phyloP scores from a whole-genome alignment of 139 green algal species.

The Haematococcus sp. region DNA sequence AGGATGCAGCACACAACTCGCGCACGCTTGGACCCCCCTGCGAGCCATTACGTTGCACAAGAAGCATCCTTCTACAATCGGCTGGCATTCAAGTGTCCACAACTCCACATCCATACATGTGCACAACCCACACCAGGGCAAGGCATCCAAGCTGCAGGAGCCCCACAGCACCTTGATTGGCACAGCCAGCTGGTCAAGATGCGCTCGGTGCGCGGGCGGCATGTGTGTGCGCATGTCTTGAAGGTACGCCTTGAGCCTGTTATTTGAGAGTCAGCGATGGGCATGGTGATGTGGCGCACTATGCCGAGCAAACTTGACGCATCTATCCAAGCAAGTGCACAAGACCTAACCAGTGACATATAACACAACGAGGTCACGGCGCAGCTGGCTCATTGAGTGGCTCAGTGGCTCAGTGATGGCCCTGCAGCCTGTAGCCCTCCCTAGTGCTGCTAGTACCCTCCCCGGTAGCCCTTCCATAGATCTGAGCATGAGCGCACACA shows the following conservation, averaged over 20 bases:
- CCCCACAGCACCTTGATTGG: not conserved
- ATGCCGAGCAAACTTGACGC: no score
- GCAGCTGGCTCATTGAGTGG: not conserved
- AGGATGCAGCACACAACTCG: not conserved
- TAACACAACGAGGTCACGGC: not conserved
- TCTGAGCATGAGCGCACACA: no score
- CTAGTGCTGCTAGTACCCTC: no score
- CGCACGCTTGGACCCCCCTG: not conserved
- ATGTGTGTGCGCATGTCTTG: conserved; percentile 40
- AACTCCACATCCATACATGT: no score
- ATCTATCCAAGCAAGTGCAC: no score
- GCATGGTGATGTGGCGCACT: no score
- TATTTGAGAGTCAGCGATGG: no score
- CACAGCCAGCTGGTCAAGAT: conserved; percentile 23
- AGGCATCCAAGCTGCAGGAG: no score
- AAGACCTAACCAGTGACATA: no score
- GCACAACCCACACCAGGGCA: no score
- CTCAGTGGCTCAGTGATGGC: not conserved
- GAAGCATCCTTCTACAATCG: not conserved
- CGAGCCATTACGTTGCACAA: not conserved
- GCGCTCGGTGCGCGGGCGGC: conserved; percentile 40
- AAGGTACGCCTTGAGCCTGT: conserved; percentile 45
- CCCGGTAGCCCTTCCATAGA: no score
- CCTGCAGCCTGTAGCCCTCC: no score
- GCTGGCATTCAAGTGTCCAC: not conserved